Base-by-base conservation (phyloP, 495 filamentous ascomycete species). In the Penicillium roqueforti region DNA sequence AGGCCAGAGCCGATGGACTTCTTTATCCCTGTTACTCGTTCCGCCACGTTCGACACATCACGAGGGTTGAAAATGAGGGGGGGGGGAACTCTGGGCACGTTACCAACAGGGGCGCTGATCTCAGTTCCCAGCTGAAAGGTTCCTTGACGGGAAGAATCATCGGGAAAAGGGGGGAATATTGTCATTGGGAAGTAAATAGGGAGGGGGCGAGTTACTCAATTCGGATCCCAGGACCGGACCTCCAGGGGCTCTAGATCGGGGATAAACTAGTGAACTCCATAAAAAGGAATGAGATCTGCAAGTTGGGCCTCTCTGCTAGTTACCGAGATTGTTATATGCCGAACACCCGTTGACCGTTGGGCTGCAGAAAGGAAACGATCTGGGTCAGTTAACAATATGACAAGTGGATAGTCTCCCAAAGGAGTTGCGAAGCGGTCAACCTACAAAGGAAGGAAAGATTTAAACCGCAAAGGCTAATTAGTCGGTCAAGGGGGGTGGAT, bases 31-130 rank as follows among this genome's bases (percentile, higher is more conserved):
- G 48, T 25, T 36, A 43, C 47, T 52, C 20, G 44, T 51, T 53
- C 62, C 53, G 60, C 60, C 63, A 63, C 63, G 63, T 66, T 66
- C 32, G 61, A 66, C 53, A 63, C 57, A 66, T 66, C 60, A 66
- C 57, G 60, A 60, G 59, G 56, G 29, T 13, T 18, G 11, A 25
- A 34, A 54, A 19, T 37, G 23, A 36, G 32, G 11, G 31, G 43
- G 32, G 11, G 31, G 37, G 53, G 44, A 36, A 49, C 18, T 54
- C 50, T 54, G 40, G 57, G 26, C 44, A 42, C n/a, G 51, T 58
- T 56, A 19, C 52, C 57, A 64, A 64, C 32, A 26, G 32, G 38
- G 34, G 51, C 43, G 45, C 29, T 14, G 43, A 53, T 60, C 54
- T 51, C 51, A 51, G 50, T 42, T 46, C n/a, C 38, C 43, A 43